phyloP scores from a whole-genome alignment of 2,329 filamentous ascomycete genomes.

The Pseudogymnoascus sp. region DNA sequence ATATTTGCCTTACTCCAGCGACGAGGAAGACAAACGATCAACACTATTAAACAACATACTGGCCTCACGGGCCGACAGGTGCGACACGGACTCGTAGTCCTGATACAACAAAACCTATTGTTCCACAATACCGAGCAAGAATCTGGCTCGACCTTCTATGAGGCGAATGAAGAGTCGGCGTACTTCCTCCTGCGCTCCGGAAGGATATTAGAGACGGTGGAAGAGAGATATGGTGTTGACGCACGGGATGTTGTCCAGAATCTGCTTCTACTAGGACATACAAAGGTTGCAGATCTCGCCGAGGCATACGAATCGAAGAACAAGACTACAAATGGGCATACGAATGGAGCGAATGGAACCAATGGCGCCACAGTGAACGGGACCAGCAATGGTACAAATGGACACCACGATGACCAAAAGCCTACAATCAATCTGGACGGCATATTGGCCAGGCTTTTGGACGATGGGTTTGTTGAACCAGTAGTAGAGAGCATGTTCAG shows the following conservation, averaged over 20 bases:
- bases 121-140: conserved; percentile 62
- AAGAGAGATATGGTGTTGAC: conserved; percentile 64
- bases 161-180: conserved; percentile 71
- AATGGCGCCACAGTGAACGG: conserved; percentile 16
- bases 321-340: conserved; percentile 18
- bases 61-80: conserved; percentile 68
- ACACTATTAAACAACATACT: conserved; percentile 63
- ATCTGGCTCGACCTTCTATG: conserved; percentile 64
- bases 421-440: conserved; percentile 25
- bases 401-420: conserved; percentile 18
- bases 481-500: conserved; percentile 51
- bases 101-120: conserved; percentile 83
- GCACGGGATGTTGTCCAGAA: conserved; percentile 69
- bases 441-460: conserved; percentile 45
- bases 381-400: conserved; percentile 15
- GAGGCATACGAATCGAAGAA: conserved; percentile 46
- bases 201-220: conserved; percentile 71
- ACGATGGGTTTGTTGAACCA: conserved; percentile 60
- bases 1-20: conserved; percentile 74
- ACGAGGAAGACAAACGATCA: conserved; percentile 68
- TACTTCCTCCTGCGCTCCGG: conserved; percentile 78
- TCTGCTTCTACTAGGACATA: conserved; percentile 70
- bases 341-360: conserved; percentile 28
- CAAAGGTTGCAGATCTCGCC: conserved; percentile 62
- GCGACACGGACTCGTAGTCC: conserved; percentile 71